Evolutionary conservation across 1,284 basidiomycete genomes (phyloP).

Genomic region (Mycena citricolor): DNA sequence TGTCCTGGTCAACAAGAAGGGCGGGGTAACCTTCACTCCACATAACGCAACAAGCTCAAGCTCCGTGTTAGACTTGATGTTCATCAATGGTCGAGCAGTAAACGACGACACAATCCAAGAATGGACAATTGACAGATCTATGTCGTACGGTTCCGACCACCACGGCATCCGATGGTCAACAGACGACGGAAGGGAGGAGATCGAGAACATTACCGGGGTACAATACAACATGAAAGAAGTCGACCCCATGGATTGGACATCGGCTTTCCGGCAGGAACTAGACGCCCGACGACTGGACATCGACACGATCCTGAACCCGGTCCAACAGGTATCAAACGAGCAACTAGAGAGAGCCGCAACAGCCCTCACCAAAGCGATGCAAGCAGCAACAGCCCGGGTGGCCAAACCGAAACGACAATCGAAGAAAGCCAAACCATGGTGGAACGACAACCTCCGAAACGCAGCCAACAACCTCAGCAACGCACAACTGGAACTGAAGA

Average conservation of each 20-base stretch:
- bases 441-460: conserved; percentile 13
- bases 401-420: conserved; percentile 3
- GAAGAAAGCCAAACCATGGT: conserved; percentile 21
- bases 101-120: conserved; percentile 18
- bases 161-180: conserved; percentile 15
- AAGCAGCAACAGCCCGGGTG: conserved; percentile 6
- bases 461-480: conserved; percentile 4
- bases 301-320: background rate
- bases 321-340: background rate
- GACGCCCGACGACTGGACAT: background rate
- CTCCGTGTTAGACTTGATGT: conserved; percentile 25
- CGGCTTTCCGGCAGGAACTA: conserved; percentile 2
- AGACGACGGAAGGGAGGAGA: conserved; percentile 11
- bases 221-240: conserved; percentile 16
- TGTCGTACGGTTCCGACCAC: conserved; percentile 24
- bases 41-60: too few species aligned
- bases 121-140: conserved; percentile 12
- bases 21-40: conserved; percentile 22
- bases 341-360: conserved; percentile 7
- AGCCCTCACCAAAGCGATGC: conserved; percentile 12
- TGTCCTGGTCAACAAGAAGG: conserved; percentile 23
- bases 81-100: conserved; percentile 14
- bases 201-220: conserved; percentile 13
- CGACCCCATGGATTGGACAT: conserved; percentile 2
- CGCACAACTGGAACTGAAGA: conserved; percentile 8